phyloP scores from a whole-genome alignment of 2,329 filamentous ascomycete genomes.

The Grosmannia clavigera region DNA sequence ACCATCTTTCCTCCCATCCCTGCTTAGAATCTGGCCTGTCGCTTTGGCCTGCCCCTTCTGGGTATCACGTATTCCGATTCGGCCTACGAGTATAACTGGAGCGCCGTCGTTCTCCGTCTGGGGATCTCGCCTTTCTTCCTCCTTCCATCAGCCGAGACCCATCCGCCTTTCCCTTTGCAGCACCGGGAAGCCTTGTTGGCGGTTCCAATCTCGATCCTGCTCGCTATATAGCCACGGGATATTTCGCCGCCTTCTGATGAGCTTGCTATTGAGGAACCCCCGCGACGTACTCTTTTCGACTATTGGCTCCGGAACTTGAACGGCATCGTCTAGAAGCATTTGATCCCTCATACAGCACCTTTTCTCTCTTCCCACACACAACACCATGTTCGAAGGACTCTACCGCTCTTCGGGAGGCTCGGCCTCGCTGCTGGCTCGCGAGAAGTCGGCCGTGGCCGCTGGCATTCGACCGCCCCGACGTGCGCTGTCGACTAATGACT shows the following conservation, averaged over 20 bases:
- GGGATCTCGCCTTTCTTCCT: not conserved
- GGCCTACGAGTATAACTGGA: not conserved
- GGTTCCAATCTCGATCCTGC: not conserved
- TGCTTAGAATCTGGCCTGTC: not conserved
- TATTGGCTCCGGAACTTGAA: not conserved
- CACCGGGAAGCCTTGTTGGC: not conserved
- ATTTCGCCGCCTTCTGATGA: conserved; percentile 17
- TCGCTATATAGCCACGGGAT: not conserved
- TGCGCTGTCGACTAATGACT: conserved; percentile 35
- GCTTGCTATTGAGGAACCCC: conserved; percentile 27
- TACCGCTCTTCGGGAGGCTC: conserved; percentile 12
- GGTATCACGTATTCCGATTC: not conserved
- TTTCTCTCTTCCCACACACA: not conserved
- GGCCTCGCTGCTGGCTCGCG: conserved; percentile 18
- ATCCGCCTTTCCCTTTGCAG: not conserved
- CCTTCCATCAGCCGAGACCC: not conserved
- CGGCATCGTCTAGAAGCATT: not conserved
- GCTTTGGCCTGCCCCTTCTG: not conserved
- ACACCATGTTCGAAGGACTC: conserved; percentile 22
- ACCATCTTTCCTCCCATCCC: not conserved
- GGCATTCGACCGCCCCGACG: conserved; percentile 28
- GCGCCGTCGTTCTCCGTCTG: not conserved
- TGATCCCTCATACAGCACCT: not conserved
- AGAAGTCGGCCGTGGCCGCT: conserved; percentile 22
- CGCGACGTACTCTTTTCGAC: conserved; percentile 5